phyloP scores from a whole-genome alignment of 768 basidiomycete genomes.

The Pleurotus tuoliensis region DNA sequence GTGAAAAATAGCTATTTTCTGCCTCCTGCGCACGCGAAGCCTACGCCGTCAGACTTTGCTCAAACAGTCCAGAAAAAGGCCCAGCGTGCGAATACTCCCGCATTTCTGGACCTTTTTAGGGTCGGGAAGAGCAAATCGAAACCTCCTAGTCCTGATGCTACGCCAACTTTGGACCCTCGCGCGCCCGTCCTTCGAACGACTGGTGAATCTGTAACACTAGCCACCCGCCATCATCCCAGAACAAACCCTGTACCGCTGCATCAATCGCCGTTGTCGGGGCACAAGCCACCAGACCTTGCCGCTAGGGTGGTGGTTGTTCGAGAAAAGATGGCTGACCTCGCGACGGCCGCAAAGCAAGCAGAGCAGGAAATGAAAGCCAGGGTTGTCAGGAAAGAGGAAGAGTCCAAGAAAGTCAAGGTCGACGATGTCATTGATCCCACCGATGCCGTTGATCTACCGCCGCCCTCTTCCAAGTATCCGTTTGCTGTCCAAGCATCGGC shows the following conservation, averaged over 20 bases:
- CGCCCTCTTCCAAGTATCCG: constrained; percentile 61
- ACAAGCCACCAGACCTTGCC: constrained; percentile 31
- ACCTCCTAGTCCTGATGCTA: constrained; percentile 41
- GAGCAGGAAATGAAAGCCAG: constrained; percentile 67
- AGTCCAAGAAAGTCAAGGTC: constrained; percentile 33
- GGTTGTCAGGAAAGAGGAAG: constrained; percentile 43
- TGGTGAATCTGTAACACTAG: constrained; percentile 56
- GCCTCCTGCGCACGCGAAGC: constrained; percentile 84
- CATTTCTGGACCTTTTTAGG: constrained; percentile 71
- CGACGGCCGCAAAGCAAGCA: constrained; percentile 67
- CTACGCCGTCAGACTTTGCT: constrained; percentile 63
- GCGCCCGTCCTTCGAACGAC: constrained; percentile 58
- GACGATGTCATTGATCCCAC: constrained; percentile 74
- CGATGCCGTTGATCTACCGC: constrained; percentile 77
- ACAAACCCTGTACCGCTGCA: constrained; percentile 30
- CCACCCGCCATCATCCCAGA: constrained; percentile 34
- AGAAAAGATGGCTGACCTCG: constrained; percentile 73
- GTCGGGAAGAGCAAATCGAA: constrained; percentile 66
- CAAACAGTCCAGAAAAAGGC: constrained; percentile 35
- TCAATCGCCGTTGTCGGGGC: constrained; percentile 17
- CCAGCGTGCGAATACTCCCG: constrained; percentile 38
- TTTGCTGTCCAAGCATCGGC: constrained; percentile 77
- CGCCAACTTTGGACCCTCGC: constrained; percentile 31
- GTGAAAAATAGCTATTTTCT: constrained; percentile 88
- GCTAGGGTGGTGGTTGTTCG: constrained; percentile 79